Evolutionary conservation across 2,329 filamentous ascomycete species (phyloP), one percentile per base, ranked within the genome.

Genomic region (Tolypocladium tundrense): DNA sequence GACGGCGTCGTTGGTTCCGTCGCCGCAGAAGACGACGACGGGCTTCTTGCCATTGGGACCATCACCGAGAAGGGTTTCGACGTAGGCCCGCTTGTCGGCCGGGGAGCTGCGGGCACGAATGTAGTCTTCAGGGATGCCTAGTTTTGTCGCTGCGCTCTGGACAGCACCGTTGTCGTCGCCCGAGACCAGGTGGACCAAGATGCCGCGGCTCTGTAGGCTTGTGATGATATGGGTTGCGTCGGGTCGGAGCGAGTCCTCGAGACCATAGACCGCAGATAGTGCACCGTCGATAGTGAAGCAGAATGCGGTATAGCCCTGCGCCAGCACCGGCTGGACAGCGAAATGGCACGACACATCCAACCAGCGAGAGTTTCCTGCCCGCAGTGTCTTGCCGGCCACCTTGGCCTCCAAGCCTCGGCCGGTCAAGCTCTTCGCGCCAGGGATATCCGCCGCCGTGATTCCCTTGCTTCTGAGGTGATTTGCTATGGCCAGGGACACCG

Each of bases 1-100:
- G 3, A 83, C 77, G 0, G 89, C 87, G 65, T 93, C 89, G 68
- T 93, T 93, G 16, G 87, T 91, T 1, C 90, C 90, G 64, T 93
- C 89, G 19, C 41, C 41, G 41, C 41, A 42, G 19, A 42, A 42
- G 19, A 42, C 10, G 41, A 42, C 19, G n/a, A 21, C 19, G 0
- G 41, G 41, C 8, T 42, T 40, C 39, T 19, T 40, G 14, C 2
- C 39, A 6, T 19, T 40, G 39, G 39, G 16, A 5, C 5, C 19
- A 9, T 42, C 53, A 11, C 54, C 61, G 8, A 75, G 68, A 5
- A 81, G 71, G 0, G 53, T 50, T 21, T 73, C 66, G 55, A 81
- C 71, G 60, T 81, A 80, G 0, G 61, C 68, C 31, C 73, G 69
- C 63, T 82, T 82, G 58, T 79, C 75, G 1, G 68, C 68, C 0